Evolutionary conservation across 768 basidiomycete genomes (phyloP), one percentile per base, ranked within the genome.

Genomic region (Strobilomyces dryophilus): DNA sequence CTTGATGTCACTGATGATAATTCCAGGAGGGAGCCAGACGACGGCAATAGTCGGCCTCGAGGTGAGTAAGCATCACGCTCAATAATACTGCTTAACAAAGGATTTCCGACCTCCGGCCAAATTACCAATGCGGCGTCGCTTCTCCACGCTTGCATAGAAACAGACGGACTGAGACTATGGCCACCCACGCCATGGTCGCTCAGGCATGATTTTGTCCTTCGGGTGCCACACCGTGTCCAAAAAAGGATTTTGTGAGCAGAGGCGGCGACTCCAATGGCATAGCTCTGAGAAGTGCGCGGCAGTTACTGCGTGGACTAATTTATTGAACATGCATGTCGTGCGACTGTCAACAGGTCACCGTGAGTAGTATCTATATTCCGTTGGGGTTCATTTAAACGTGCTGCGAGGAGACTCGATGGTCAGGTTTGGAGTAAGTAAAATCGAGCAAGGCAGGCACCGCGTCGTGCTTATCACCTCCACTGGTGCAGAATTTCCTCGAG

Each of bases 401-500:
- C 60, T 62, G 46, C 8, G 18, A 26, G 24, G 35, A 26, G 31
- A 35, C 8, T 6, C 20, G 40, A 17, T 5, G 26, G 37, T 64
- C 47, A 65, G 50, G 41, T 34, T 20, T 9, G 24, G 42, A 17
- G 49, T 18, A 26, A 26, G 21, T 36, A 37, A 35, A n/a, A 17
- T 14, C 3, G 34, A 49, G 39, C 35, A 29, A 20, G 6, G 21
- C 34, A 32, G 8, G 31, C 37, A 57, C 52, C 45, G 6, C 29
- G 34, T 14, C 27, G 14, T 34, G 12, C 11, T 55, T 21, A 70
- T 49, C 40, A 20, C 45, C 56, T 66, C 66, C 64, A 62, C 49
- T 48, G 52, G 45, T 56, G 54, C 35, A 70, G 47, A 9, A 66
- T 41, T 12, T 59, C 62, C 48, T 66, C 64, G 26, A 66, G 63